Base-by-base conservation (phyloP, 1,284 basidiomycete species). In the Microbotryum intermedium region DNA sequence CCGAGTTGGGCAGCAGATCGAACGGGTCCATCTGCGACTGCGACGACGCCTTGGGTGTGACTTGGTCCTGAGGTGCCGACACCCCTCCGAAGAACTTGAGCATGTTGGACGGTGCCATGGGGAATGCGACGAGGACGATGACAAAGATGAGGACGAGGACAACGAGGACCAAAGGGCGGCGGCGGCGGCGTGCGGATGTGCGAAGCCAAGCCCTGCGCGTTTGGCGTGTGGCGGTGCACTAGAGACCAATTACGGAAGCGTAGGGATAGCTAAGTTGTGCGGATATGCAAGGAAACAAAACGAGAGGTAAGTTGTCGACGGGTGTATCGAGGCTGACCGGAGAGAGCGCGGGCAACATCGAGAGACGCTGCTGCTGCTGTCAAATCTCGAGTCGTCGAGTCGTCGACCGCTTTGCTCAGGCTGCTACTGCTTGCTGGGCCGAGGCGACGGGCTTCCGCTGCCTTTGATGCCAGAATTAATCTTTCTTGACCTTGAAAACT, bases 11-110 rank as follows among this genome's bases (percentile, higher is more conserved):
- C 13, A 68, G 46, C 5, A 58, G 47, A 53, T 68, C 66, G 52
- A 68, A 68, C 54, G 66, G 66, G 55, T 68, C 66, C 20, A 28
- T 9, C 18, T n/a, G 34, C 23, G 47, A n/a, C 30, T 53, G 55
- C 39, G 55, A 57, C 4, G 60, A 59, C 7, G 66, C 66, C 34
- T 65, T 67, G 18, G 66, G 66, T 1, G 66, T 67, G 20, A 56
- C 58, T 57, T 66, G 65, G 50, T 66, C 65, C 39, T 54, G 52
- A 16, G 60, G 45, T 10, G 55, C 45, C 9, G 46, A 46, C 4
- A 57, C 57, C 6, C 65, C 55, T 34, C 64, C 64, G 11, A 65
- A 65, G 55, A 65, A 64, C 44, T 65, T 65, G 58, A 65, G 53
- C 64, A 65, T 65, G 50, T 23, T 26, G 46, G 21, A 48, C 20